A percentile compares a stretch with the other conserved stretches of the same genome.
These are phyloP conservation scores for Annulohypoxylon maeteangense DNA, from an alignment of 495 filamentous ascomycete species.

Conservation along the genomic window DNA sequence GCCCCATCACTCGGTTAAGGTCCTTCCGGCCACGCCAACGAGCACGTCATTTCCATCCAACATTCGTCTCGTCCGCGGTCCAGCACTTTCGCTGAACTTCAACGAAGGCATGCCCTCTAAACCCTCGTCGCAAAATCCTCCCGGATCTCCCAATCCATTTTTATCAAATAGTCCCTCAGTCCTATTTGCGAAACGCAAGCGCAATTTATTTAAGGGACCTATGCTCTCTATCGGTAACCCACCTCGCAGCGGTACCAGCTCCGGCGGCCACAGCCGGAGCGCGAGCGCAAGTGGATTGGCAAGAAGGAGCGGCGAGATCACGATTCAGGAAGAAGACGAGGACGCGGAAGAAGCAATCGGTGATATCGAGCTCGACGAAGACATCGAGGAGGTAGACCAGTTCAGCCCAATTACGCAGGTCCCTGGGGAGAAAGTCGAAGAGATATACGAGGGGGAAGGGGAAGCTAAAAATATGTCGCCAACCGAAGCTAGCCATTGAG, in stretches of 20 bases:
- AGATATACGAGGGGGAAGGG: slow-evolving; percentile 62
- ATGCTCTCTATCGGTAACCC: slow-evolving; percentile 62
- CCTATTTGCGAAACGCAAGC: slow-evolving; percentile 90
- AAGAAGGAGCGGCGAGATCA: slow-evolving; percentile 70
- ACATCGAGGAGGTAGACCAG: slow-evolving; percentile 74
- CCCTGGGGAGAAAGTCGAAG: slow-evolving; percentile 64
- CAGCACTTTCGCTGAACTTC: slow-evolving; percentile 56
- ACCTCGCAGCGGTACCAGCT: slow-evolving; percentile 48
- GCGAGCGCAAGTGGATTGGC: slow-evolving; percentile 64
- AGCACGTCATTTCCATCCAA: slow-evolving; percentile 82
- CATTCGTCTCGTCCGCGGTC: slow-evolving; percentile 82
- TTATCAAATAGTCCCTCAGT: slow-evolving; percentile 66
- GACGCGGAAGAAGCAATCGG: slow-evolving; percentile 61
- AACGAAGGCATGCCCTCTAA: slow-evolving; percentile 61
- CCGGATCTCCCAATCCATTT: slow-evolving; percentile 59
- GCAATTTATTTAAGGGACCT: slow-evolving; percentile 90
- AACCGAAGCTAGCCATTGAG: neutral
- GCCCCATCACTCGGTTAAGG: slow-evolving; percentile 91
- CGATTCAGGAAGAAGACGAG: slow-evolving; percentile 89
- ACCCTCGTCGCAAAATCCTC: slow-evolving; percentile 48
- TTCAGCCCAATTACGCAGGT: slow-evolving; percentile 64
- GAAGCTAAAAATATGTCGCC: slow-evolving; percentile 21
- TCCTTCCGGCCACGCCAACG: slow-evolving; percentile 91
- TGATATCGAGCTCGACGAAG: slow-evolving; percentile 49
- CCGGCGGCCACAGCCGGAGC: slow-evolving; percentile 60